Evolutionary conservation across 805 yeast genomes (phyloP), one percentile per base, ranked within the genome.

Genomic region (Ogataea methanolica): DNA sequence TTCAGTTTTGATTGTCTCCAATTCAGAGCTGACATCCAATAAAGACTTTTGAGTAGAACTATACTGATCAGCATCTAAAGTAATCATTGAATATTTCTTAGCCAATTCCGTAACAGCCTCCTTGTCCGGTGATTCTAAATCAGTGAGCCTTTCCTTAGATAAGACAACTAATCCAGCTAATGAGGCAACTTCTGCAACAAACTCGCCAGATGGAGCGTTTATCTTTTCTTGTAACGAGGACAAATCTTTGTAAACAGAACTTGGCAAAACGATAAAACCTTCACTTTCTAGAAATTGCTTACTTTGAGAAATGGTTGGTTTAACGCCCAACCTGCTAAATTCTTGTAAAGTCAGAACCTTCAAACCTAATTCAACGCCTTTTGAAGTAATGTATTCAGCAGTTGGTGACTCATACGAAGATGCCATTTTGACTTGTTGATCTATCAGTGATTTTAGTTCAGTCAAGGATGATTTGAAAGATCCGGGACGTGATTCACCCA

Each of bases 141-240:
- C 38, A n/a, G 51, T 44, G 34, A 51, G 41, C 22, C 56, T 59
- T 14, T 46, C 49, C 17, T 45, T 46, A 12, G 59, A 44, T 8
- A 62, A 19, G 2, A 55, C 47, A 8, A 52, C 43, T 33, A 57
- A 42, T 14, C 65, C 68, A 16, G 49, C 43, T 6, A 44, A 39
- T 5, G 56, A 52, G 0, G 75, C 72, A 42, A 62, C 58, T 16
- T 62, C 62, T 29, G 61, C 52, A n/a, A 75, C 50, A 36, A 61
- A 60, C 0, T 66, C 69, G 5, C 52, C 29, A 2, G 68, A 52
- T 14, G 65, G 63, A 4, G 40, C 37, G 2, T 21, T 29, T 7
- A 36, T 31, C 11, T 38, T 48, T 1, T 38, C 44, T 8, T 44
- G 23, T 9, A 42, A 6, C 12, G 31, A 22, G 19, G 35, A 11